Conservation (phyloP, 176 grass and related monocot species). For the Elaeis guineensis region DNA sequence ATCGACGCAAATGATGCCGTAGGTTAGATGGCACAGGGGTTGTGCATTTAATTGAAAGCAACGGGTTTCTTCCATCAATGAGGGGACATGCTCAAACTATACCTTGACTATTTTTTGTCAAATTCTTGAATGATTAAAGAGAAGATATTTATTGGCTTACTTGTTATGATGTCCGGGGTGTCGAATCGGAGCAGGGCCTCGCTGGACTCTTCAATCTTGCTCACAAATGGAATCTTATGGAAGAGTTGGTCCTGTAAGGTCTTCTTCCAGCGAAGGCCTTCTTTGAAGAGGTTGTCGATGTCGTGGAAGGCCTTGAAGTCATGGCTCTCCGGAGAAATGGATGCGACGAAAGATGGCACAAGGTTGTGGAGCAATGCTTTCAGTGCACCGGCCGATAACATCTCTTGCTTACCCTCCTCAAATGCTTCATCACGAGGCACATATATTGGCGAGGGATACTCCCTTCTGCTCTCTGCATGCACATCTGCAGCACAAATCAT, state of each 20-base stretch:
- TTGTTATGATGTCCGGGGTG: constrained; percentile 82
- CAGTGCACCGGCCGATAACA: constrained; percentile 49
- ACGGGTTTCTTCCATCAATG: too few species aligned
- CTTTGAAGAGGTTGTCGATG: constrained; percentile 98
- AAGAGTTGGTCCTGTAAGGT: constrained; percentile 77
- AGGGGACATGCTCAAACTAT: too few species aligned
- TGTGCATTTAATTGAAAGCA: too few species aligned
- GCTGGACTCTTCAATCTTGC: constrained; percentile 68
- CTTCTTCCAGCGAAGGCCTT: constrained; percentile 82
- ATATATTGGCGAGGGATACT: constrained; percentile 65
- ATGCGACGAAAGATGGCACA: constrained; percentile 57
- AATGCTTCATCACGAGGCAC: constrained; percentile 83
- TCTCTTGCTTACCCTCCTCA: constrained; percentile 87
- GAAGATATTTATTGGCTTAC: constrained; percentile 25
- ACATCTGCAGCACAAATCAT: constrained; percentile 31
- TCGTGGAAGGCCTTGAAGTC: constrained; percentile 95
- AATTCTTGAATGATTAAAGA: too few species aligned
- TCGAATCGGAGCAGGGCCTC: constrained; percentile 81
- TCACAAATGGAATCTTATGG: constrained; percentile 70
- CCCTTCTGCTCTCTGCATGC: constrained; percentile 56
- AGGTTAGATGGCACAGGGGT: too few species aligned
- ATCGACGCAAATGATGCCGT: too few species aligned
- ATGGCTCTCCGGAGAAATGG: constrained; percentile 42
- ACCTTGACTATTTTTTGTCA: too few species aligned
- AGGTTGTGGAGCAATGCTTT: constrained; percentile 95